Percentiles rank a stretch among this genome's conserved stretches.
phyloP scores from a whole-genome alignment of 176 grass and related monocot genomes.

The Oryza glumipatula region DNA sequence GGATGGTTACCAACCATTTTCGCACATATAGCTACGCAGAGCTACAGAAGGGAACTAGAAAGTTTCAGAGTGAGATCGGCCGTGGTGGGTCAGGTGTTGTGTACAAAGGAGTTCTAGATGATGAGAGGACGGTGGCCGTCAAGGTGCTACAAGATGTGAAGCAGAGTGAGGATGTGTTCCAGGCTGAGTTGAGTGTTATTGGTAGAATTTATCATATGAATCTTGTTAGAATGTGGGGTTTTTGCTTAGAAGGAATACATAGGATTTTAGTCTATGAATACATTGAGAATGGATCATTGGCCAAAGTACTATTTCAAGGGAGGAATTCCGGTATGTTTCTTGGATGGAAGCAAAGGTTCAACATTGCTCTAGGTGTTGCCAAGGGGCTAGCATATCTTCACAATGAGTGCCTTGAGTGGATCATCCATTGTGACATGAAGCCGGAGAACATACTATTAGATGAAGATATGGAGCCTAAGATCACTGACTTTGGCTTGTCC shows the following conservation, averaged over 20 bases:
- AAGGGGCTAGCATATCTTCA: slow-evolving; percentile 23
- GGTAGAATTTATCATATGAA: slow-evolving; percentile 43
- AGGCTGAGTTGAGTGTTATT: slow-evolving; percentile 32
- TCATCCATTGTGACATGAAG: slow-evolving; percentile 39
- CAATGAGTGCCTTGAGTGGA: slow-evolving; percentile 30
- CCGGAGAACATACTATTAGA: slow-evolving; percentile 22
- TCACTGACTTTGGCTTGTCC: slow-evolving; percentile 24
- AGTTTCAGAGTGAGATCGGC: slow-evolving; percentile 44
- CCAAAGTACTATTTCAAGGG: not conserved
- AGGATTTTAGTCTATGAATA: slow-evolving; percentile 36
- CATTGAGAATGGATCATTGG: slow-evolving; percentile 25
- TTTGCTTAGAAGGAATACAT: slow-evolving; percentile 17
- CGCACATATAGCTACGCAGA: slow-evolving; percentile 47
- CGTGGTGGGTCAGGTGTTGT: slow-evolving; percentile 51
- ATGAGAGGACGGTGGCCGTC: slow-evolving; percentile 42
- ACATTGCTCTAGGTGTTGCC: slow-evolving; percentile 24
- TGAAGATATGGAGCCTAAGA: slow-evolving; percentile 32
- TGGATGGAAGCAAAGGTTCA: slow-evolving; percentile 26
- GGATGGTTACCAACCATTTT: slow-evolving; percentile 41
- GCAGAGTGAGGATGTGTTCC: slow-evolving; percentile 40
- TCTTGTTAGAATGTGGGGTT: slow-evolving; percentile 37
- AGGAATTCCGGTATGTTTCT: not conserved
- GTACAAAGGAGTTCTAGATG: slow-evolving; percentile 48
- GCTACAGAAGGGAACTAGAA: slow-evolving; percentile 49
- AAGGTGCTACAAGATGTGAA: slow-evolving; percentile 45